Evolutionary conservation across 2,329 filamentous ascomycete species (phyloP), one percentile per base, ranked within the genome.

Genomic region (Penicillium sp.): DNA sequence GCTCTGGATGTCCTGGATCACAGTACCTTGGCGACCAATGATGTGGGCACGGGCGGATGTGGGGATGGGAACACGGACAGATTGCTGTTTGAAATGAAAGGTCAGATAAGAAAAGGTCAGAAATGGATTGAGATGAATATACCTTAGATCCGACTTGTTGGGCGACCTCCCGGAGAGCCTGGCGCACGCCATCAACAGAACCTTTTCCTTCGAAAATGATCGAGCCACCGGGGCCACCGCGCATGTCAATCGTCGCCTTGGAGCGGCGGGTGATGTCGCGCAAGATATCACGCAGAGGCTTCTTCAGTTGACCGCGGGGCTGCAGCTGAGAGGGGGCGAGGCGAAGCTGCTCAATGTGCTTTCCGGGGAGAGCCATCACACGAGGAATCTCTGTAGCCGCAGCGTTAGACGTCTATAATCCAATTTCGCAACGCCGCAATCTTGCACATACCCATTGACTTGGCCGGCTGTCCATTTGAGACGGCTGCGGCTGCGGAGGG

Each of bases 221-320:
- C 36, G 83, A 83, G 21, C 89, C 90, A 59, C 84, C 87, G 58
- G 86, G 83, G n/a, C 87, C 85, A 55, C 84, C 83, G 54, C 84
- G 84, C 81, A 92, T 88, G 63, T 88, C 87, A 62, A 99, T 85
- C 63, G 86, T 90, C 54, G 92, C 92, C 71, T 93, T 92, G 56
- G 90, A 96, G 69, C 88, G 90, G 75, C 88, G 90, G 77, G 96
- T 97, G 76, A 97, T 90, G 61, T 97, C 92, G 71, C 90, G 89
- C 68, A 97, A 79, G 61, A 94, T 87, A 62, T 97, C 93, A 31
- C 85, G 80, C 48, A 97, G 81, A 7, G 93, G 90, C 64, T 90
- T 90, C 81, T 89, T 95, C 67, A 97, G 79, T 72, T 96, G 87
- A 55, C 79, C 80, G 41, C 88, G 85, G 16, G 90, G 87, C 44